phyloP scores from a whole-genome alignment of 805 yeast genomes.

The Monosporozyma siamensis region DNA sequence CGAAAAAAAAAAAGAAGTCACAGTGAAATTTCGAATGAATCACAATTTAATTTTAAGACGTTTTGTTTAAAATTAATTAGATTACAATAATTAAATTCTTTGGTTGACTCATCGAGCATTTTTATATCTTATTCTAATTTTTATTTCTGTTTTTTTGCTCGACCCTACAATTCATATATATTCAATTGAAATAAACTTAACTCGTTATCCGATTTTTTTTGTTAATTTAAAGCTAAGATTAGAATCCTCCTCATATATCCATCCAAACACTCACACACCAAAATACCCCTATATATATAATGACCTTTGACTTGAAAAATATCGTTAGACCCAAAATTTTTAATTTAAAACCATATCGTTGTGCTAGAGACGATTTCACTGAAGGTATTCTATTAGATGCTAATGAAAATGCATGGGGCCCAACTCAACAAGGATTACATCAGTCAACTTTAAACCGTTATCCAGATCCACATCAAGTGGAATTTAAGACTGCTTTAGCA shows the following conservation, averaged over 20 bases:
- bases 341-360: conserved; percentile 79
- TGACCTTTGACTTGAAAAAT: conserved; percentile 25
- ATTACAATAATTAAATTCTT: background rate
- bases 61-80: background rate
- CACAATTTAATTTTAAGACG: background rate
- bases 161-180: background rate
- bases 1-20: background rate
- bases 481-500: conserved; percentile 61
- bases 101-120: background rate
- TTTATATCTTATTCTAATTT: background rate
- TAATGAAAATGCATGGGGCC: conserved; percentile 91
- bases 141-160: background rate
- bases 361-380: conserved; percentile 93
- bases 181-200: background rate
- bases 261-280: background rate
- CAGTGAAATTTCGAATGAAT: background rate
- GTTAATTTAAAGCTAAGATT: no score
- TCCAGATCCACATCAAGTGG: conserved; percentile 92
- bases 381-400: conserved; percentile 89
- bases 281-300: conserved; percentile 22
- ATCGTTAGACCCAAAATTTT: conserved; percentile 80
- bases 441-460: conserved; percentile 75
- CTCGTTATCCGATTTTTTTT: no score
- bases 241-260: no score
- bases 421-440: conserved; percentile 44